Conservation (phyloP, 2,329 filamentous ascomycete species). For the Mariannaea elegans region DNA sequence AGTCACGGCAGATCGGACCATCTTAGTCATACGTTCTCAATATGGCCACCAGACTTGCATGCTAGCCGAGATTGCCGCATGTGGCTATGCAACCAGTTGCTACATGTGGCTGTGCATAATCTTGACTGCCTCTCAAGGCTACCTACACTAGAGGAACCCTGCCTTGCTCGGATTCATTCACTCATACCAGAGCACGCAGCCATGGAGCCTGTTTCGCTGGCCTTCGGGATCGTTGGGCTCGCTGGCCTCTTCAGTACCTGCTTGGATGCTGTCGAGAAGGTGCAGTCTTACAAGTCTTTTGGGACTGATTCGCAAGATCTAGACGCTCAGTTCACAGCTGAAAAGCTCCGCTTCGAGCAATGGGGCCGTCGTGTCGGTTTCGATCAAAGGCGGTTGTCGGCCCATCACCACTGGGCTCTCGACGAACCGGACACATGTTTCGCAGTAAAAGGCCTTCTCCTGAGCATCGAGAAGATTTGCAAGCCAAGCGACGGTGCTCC, state of each 20-base stretch:
- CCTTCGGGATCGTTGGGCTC: constrained; percentile 28
- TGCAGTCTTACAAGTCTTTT: constrained; percentile 27
- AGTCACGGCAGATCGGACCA: too few species aligned
- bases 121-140: too few species aligned
- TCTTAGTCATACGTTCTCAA: too few species aligned
- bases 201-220: constrained; percentile 32
- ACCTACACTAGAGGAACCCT: too few species aligned
- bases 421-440: not conserved
- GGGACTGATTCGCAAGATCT: constrained; percentile 22
- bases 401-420: not conserved
- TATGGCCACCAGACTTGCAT: too few species aligned
- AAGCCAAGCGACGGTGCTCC: not conserved
- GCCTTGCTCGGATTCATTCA: too few species aligned
- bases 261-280: constrained; percentile 27
- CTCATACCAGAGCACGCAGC: too few species aligned
- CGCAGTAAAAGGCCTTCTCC: not conserved
- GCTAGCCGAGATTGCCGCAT: too few species aligned
- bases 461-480: not conserved
- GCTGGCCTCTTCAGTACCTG: constrained; percentile 33
- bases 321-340: constrained; percentile 20
- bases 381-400: not conserved
- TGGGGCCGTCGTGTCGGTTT: constrained; percentile 37
- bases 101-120: too few species aligned
- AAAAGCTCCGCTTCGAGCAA: constrained; percentile 25
- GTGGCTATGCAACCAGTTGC: too few species aligned